Conservation (phyloP, 768 basidiomycete species). For the Calocybe cyanea region DNA sequence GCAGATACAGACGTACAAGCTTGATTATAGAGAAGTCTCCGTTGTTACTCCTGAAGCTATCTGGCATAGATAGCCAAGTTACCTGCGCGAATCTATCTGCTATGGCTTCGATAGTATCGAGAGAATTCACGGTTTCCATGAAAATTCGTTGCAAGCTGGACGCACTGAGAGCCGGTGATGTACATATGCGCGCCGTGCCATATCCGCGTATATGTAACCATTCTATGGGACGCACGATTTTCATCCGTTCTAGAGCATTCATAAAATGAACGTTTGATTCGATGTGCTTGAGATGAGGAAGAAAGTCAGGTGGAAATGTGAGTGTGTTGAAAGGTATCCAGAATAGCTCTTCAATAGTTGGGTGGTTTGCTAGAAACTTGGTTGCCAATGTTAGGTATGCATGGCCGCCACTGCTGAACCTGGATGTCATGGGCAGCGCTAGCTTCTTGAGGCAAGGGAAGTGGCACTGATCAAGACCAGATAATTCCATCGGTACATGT, state of each 20-base stretch:
- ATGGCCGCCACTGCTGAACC: constrained; percentile 21
- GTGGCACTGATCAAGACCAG: constrained; percentile 28
- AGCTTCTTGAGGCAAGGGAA: constrained; percentile 40
- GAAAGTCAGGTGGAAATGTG: constrained; percentile 26
- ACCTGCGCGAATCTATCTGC: constrained; percentile 37
- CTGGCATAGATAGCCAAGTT: constrained; percentile 37
- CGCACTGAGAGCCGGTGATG: constrained; percentile 26
- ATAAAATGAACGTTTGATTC: constrained; percentile 31
- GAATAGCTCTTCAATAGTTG: constrained; percentile 39
- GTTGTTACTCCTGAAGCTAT: constrained; percentile 6
- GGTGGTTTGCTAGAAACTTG: constrained; percentile 40
- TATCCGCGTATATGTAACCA: constrained; percentile 29
- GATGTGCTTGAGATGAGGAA: constrained; percentile 39
- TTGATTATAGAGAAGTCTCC: constrained; percentile 20
- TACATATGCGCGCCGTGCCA: constrained; percentile 25
- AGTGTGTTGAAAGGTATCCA: constrained; percentile 39
- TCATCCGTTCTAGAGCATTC: constrained; percentile 26
- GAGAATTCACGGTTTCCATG: constrained; percentile 25
- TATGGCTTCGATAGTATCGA: constrained; percentile 26
- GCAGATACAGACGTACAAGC: constrained; percentile 18
- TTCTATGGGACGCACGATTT: constrained; percentile 28
- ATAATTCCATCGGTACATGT: constrained; percentile 46
- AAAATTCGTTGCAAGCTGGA: constrained; percentile 28
- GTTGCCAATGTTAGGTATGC: constrained; percentile 31
- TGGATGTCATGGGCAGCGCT: constrained; percentile 37